Conservation (phyloP, 2,329 filamentous ascomycete species). For the Colletotrichum sp. region DNA sequence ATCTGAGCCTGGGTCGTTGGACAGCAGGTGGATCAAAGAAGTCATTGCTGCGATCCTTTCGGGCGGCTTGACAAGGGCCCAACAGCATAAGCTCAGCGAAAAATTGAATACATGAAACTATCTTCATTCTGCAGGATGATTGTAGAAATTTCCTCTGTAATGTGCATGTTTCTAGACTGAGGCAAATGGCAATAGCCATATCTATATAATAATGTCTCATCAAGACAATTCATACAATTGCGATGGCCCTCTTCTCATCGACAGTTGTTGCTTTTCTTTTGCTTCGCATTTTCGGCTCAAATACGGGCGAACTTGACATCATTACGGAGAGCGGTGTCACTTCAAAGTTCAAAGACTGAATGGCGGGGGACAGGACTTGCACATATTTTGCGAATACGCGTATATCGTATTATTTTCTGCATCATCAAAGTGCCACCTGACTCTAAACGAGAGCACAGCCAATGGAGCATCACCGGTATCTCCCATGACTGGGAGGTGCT, state of each 20-base stretch:
- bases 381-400: not conserved
- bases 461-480: not conserved
- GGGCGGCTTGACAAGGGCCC: not conserved
- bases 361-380: not conserved
- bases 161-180: not conserved
- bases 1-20: constrained; percentile 25
- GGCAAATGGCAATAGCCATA: not conserved
- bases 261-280: not conserved
- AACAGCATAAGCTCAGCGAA: not conserved
- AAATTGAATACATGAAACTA: not conserved
- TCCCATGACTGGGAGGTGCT: not conserved
- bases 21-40: constrained; percentile 54
- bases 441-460: not conserved
- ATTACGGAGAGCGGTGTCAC: not conserved
- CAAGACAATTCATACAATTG: not conserved
- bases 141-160: not conserved
- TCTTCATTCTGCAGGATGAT: not conserved
- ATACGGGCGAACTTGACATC: not conserved
- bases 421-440: not conserved
- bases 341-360: not conserved
- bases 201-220: not conserved
- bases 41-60: not conserved
- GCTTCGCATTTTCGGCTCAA: not conserved
- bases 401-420: not conserved
- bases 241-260: not conserved